Base-by-base conservation (phyloP, 305 asterid genomes). In the Solanum chacoense region DNA sequence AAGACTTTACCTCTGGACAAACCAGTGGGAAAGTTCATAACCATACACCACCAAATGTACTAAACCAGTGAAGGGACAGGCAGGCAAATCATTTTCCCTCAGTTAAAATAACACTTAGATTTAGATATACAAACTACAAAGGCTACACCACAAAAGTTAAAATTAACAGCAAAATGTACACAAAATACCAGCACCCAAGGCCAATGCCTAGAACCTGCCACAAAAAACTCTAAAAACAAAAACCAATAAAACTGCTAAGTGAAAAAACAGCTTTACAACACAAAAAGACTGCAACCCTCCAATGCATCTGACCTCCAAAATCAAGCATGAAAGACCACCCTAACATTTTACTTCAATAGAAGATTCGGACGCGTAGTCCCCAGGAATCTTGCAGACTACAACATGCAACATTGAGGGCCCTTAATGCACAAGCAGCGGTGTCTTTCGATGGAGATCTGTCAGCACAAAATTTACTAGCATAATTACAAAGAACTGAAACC, bases 401-500 rank as follows among this genome's bases (percentile, higher is more conserved):
- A 40, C 84, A 75, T 59, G 7, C 87, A 31, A 75, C 88, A 38
- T 63, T 45, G 31, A 40, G 85, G 76, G n/a, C 87, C 85, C 88
- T 42, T 86, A 85, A 55, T 87, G 90, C 87, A 59, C 75, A 87
- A 90, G 37, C 24, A 76, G 40, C 29, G 85, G 69, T 78, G 29
- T 72, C 90, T 89, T 87, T 83, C 65, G 24, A 74, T 3, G 81
- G 84, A 90, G 91, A 91, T 84, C 79, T 18, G 88, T 87, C 88
- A 89, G 88, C 88, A 65, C 59, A 81, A 89, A 83, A 88, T 88
- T 92, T 84, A 90, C 87, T 85, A 87, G 84, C 91, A 91, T 92
- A 92, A 91, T 92, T 94, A 94, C 95, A 95, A 77, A 89, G 88
- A 89, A 87, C 90, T 86, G 88, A 93, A 89, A 90, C 91, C 85